These are phyloP conservation scores for Stipa capillata DNA, from an alignment of 176 grass and related monocot genomes.

Conservation along the genomic window DNA sequence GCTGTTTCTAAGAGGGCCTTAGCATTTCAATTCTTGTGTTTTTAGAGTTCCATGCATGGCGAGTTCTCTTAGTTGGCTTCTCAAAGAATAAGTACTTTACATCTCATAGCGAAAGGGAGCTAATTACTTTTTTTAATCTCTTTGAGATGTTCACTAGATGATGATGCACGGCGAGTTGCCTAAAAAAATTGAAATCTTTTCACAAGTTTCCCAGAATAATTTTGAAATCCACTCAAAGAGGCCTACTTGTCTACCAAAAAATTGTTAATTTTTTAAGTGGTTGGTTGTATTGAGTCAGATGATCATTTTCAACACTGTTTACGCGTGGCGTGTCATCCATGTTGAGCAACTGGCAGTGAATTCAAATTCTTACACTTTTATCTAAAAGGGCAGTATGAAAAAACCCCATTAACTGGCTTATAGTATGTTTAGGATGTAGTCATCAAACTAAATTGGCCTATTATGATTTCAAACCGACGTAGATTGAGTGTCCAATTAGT, in stretches of 20 bases:
- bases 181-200: not conserved
- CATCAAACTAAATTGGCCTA: not conserved
- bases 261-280: not conserved
- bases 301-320: not conserved
- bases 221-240: not conserved
- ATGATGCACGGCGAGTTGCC: not conserved
- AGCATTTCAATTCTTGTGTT: not conserved
- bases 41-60: not conserved
- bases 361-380: not conserved
- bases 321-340: conserved; percentile 7
- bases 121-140: not conserved
- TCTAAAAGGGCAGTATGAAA: not conserved
- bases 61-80: not conserved
- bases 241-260: not conserved
- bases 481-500: not conserved
- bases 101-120: too few relatives aligned
- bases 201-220: not conserved
- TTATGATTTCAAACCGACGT: not conserved
- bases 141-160: not conserved
- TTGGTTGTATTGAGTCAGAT: not conserved
- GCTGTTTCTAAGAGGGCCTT: too few relatives aligned
- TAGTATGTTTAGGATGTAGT: not conserved
- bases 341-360: not conserved
- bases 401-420: not conserved
- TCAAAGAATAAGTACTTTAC: too few relatives aligned